Base-by-base conservation (phyloP, 2,329 filamentous ascomycete genomes). In the Mycosphaerelloides madeirae region DNA sequence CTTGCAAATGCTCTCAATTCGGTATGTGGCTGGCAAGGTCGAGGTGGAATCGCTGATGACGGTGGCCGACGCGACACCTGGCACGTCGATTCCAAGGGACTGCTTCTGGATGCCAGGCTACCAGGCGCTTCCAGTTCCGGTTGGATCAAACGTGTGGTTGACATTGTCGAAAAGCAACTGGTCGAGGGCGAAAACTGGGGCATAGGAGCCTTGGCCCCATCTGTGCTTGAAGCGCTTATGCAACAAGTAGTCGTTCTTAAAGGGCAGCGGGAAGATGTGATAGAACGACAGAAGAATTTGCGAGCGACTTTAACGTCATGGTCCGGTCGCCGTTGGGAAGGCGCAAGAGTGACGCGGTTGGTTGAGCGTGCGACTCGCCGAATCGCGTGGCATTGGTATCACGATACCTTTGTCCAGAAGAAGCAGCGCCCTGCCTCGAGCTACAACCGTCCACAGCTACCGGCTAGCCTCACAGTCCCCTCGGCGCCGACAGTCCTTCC, bases 1-100 rank as follows among this genome's bases (percentile, higher is more conserved):
- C 76, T 98, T 41, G 90, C 89, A 1, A 97, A 95, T 46, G 91
- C 93, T 1, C 73, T 98, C 40, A 97, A 96, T 63, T 97, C 93
- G 6, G 90, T 98, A 5, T 98, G 93, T 63, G 86, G 91, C 60
- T 98, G 93, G 93, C 79, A 80, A 58, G 88, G 88, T 22, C 81
- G 93, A 52, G 93, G 93, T 49, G 93, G 93, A 1, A 84, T 95
- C 35, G 75, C 87, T 19, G 77, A 87, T n/a, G 77, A 83, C 41
- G 74, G 73, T 40, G 87, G 86, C 7, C 80, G 76, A 55, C 81
- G 84, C 51, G 93, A 98, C 65, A 81, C 88, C 31, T 97, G 93
- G 87, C 93, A 98, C 64, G 90, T 98, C 16, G 83, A 94, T 57
- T 84, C 88, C 0, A 74, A 80, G 29, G 90, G 90, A 9, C 86